Evolutionary conservation across 768 basidiomycete species (phyloP).

Genomic region (Candolleomyces aberdarensis): DNA sequence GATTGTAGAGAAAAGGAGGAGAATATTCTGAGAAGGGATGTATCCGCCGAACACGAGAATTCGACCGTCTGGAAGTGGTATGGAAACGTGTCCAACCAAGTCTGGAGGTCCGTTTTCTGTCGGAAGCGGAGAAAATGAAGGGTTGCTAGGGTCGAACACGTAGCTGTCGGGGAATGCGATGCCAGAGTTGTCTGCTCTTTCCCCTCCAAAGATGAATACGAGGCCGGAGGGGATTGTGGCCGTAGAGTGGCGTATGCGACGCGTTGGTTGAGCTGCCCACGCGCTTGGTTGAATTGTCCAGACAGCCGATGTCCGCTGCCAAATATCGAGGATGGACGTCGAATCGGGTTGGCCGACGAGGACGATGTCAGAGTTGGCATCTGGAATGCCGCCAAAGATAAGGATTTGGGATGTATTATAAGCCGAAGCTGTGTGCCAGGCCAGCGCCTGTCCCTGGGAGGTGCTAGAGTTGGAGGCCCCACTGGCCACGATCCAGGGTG

Average conservation of each 20-base stretch:
- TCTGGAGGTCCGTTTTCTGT: slow-evolving; percentile 58
- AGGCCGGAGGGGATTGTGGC: slow-evolving; percentile 43
- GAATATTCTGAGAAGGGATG: slow-evolving; percentile 37
- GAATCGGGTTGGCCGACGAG: slow-evolving; percentile 60
- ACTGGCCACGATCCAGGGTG: slow-evolving; percentile 66
- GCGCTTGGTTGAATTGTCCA: slow-evolving; percentile 47
- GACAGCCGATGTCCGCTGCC: slow-evolving; percentile 30
- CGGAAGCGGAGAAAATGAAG: slow-evolving; percentile 55
- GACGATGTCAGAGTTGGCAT: slow-evolving; percentile 50
- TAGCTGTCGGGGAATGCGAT: slow-evolving; percentile 62
- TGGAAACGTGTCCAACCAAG: slow-evolving; percentile 68
- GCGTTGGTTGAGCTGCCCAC: slow-evolving; percentile 67
- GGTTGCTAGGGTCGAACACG: slow-evolving; percentile 48
- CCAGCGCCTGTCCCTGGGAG: slow-evolving; percentile 57
- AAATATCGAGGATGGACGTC: slow-evolving; percentile 50
- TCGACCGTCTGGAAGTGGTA: slow-evolving; percentile 66
- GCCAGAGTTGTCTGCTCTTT: slow-evolving; percentile 77
- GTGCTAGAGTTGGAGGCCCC: slow-evolving; percentile 40
- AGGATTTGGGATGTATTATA: slow-evolving; percentile 52
- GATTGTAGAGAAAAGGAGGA: slow-evolving; percentile 56
- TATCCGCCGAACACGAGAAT: slow-evolving; percentile 78
- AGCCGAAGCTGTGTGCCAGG: slow-evolving; percentile 80
- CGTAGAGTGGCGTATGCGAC: slow-evolving; percentile 76
- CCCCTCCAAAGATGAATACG: slow-evolving; percentile 76
- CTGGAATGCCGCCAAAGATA: slow-evolving; percentile 76